Evolutionary conservation across 2,329 filamentous ascomycete genomes (phyloP).

Genomic region (Aspergillus fumigatiaffinis): DNA sequence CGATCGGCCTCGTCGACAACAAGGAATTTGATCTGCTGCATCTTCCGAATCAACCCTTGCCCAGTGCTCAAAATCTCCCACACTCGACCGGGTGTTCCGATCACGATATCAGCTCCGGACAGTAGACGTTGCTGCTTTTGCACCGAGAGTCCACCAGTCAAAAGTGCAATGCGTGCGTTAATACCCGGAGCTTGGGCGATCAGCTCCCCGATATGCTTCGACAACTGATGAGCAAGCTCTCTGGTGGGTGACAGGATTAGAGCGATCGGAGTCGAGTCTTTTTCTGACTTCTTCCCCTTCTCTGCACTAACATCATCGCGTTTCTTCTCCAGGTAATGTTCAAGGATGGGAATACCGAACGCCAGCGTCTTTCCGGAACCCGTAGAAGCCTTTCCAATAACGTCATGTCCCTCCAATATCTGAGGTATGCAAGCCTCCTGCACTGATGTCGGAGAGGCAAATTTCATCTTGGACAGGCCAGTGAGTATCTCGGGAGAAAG

Average conservation of each 20-base stretch:
- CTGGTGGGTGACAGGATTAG: slow-evolving; percentile 86
- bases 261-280: slow-evolving; percentile 57
- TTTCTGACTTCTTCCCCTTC: slow-evolving; percentile 39
- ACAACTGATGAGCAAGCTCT: slow-evolving; percentile 89
- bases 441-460: slow-evolving; percentile 75
- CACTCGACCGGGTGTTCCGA: slow-evolving; percentile 84
- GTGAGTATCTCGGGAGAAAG: slow-evolving; percentile 69
- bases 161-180: slow-evolving; percentile 64
- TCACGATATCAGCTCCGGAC: slow-evolving; percentile 80
- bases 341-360: slow-evolving; percentile 89
- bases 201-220: slow-evolving; percentile 73
- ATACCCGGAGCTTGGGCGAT: slow-evolving; percentile 63
- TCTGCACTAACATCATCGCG: slow-evolving; percentile 11
- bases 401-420: slow-evolving; percentile 77
- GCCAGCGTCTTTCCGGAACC: slow-evolving; percentile 96
- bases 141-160: slow-evolving; percentile 90
- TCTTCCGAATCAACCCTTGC: slow-evolving; percentile 62
- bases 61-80: slow-evolving; percentile 90
- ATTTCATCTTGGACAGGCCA: slow-evolving; percentile 74
- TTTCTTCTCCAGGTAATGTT: slow-evolving; percentile 64
- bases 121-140: slow-evolving; percentile 89
- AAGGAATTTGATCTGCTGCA: slow-evolving; percentile 73
- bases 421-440: slow-evolving; percentile 76
- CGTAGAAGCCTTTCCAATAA: slow-evolving; percentile 93
- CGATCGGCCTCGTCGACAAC: slow-evolving; percentile 94